Evolutionary conservation across 768 basidiomycete species (phyloP).

Genomic region (Serendipita sp.): DNA sequence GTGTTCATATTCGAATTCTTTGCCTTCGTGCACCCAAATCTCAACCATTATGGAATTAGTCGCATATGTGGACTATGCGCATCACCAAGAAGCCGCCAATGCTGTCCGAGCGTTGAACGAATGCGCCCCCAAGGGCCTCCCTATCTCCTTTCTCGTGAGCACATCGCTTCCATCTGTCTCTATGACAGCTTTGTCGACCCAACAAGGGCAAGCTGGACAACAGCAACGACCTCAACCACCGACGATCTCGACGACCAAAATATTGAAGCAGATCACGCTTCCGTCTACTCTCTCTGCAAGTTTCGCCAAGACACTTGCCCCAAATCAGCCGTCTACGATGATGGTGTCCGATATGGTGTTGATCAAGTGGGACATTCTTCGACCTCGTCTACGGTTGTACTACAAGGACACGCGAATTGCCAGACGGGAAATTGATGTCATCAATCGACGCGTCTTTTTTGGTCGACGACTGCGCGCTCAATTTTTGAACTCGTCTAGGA

Average conservation of each 20-base stretch:
- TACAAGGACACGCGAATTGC: neutral
- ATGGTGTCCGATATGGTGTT: neutral
- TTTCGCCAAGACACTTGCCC: neutral
- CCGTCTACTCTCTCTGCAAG: neutral
- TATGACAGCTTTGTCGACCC: too few relatives aligned
- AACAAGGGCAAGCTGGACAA: too few relatives aligned
- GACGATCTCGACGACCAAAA: too few relatives aligned
- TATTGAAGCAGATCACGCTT: too few relatives aligned
- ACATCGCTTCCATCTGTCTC: too few relatives aligned
- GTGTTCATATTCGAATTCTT: too few relatives aligned
- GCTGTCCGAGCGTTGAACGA: neutral
- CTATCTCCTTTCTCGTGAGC: too few relatives aligned
- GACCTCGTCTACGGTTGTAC: neutral
- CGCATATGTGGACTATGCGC: neutral
- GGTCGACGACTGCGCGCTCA: neutral
- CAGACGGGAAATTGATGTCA: neutral
- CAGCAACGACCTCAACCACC: neutral
- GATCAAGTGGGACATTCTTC: neutral
- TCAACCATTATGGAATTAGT: neutral
- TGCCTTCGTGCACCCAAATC: too few relatives aligned
- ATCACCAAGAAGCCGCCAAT: neutral
- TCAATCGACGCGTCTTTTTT: neutral
- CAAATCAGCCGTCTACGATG: neutral
- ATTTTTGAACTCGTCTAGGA: neutral
- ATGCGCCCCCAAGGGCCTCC: neutral